A percentile compares a stretch with the other conserved stretches of the same genome.
Conservation (phyloP, 768 basidiomycete genomes). For the Rhodotorula kratochvilovae region DNA sequence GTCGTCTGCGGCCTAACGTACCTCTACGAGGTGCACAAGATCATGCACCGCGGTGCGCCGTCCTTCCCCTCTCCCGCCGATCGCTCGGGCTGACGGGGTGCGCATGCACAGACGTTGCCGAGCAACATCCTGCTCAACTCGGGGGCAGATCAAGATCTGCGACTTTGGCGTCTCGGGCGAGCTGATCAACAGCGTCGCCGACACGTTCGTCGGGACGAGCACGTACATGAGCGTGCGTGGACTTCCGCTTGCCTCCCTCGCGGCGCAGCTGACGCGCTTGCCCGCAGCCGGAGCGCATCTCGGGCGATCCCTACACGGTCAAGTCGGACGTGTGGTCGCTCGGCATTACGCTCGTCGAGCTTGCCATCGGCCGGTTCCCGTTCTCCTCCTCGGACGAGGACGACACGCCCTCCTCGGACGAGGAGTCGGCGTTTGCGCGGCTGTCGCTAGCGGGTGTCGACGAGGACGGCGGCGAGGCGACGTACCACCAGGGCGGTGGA, state of each 20-base stretch:
- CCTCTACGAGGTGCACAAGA: constrained; percentile 92
- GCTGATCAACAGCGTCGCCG: constrained; percentile 96
- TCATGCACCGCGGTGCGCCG: constrained; percentile 92
- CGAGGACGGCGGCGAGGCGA: constrained; percentile 20
- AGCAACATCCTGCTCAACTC: constrained; percentile 96
- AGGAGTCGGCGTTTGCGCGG: constrained; percentile 4
- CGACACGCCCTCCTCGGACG: constrained; percentile 54
- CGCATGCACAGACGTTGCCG: constrained; percentile 79
- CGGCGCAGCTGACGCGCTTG: not conserved
- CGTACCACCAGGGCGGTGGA: not conserved
- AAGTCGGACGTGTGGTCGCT: constrained; percentile 99
- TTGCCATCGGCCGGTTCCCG: constrained; percentile 93
- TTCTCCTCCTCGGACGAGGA: constrained; percentile 57
- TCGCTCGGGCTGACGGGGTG: not conserved
- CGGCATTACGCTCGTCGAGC: constrained; percentile 92
- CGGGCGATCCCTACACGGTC: constrained; percentile 95
- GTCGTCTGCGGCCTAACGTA: constrained; percentile 94
- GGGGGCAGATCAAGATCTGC: constrained; percentile 95
- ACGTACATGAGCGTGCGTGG: constrained; percentile 93
- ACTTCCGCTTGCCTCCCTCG: too few species aligned
- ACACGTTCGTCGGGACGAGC: constrained; percentile 97
- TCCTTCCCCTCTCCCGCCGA: not conserved
- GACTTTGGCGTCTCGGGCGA: constrained; percentile 99
- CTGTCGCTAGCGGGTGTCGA: constrained; percentile 55
- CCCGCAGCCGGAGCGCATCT: constrained; percentile 90